Evolutionary conservation across 2,329 filamentous ascomycete genomes (phyloP).

Genomic region (Microascus cirrosus): DNA sequence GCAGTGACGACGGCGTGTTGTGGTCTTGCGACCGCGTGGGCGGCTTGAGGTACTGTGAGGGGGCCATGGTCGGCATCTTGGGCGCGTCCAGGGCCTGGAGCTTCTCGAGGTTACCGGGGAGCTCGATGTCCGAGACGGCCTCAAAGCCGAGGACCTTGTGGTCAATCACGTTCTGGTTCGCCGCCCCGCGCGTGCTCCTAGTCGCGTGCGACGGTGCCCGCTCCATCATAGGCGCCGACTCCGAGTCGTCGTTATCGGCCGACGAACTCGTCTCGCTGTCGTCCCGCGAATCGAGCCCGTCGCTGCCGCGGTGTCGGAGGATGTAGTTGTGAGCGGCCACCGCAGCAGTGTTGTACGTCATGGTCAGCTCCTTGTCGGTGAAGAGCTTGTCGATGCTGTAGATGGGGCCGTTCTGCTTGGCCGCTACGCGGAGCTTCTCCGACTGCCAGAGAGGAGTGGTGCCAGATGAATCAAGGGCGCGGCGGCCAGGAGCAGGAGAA

Average conservation of each 20-base stretch:
- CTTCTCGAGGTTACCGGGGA: slow-evolving; percentile 46
- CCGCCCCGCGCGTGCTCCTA: slow-evolving; percentile 46
- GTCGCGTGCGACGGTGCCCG: slow-evolving; percentile 53
- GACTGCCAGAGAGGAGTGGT: slow-evolving; percentile 53
- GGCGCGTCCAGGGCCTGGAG: slow-evolving; percentile 41
- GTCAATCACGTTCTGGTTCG: slow-evolving; percentile 43
- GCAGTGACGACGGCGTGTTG: slow-evolving; percentile 41
- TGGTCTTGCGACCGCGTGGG: slow-evolving; percentile 42
- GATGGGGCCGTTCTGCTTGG: slow-evolving; percentile 46
- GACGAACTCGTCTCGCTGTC: slow-evolving; percentile 42
- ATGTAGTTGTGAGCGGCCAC: slow-evolving; percentile 52
- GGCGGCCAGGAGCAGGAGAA: slow-evolving; percentile 46
- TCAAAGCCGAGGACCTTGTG: slow-evolving; percentile 49
- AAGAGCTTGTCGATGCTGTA: slow-evolving; percentile 62
- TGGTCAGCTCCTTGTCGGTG: slow-evolving; percentile 56
- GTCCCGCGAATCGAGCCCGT: slow-evolving; percentile 33
- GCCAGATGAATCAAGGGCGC: slow-evolving; percentile 42
- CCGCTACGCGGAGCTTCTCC: slow-evolving; percentile 41
- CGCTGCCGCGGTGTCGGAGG: slow-evolving; percentile 36
- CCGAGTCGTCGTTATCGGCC: slow-evolving; percentile 35
- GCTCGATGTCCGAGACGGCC: slow-evolving; percentile 46
- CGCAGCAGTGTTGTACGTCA: slow-evolving; percentile 54
- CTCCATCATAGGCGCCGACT: slow-evolving; percentile 45
- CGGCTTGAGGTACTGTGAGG: slow-evolving; percentile 47
- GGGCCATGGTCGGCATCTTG: slow-evolving; percentile 46